Evolutionary conservation across 805 yeast species (phyloP), one percentile per base, ranked within the genome.

Genomic region (Candida takata): DNA sequence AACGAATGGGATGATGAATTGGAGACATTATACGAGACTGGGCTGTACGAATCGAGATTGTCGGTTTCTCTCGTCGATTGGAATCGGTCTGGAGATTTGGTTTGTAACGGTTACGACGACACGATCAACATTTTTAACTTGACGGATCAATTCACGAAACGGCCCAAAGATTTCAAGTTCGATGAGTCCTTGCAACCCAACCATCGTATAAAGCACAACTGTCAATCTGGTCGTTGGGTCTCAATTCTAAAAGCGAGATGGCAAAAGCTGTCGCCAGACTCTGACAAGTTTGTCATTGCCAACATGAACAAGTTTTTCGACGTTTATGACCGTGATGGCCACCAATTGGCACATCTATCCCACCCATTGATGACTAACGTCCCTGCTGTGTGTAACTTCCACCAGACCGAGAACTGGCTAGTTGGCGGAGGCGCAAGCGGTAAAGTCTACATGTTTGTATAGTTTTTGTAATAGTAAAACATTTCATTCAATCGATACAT

Each of bases 201-300:
- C 20, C 69, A 74, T 19, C 74, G 75, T 8, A 66, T 90, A 33
- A 74, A 73, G 37, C 98, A 92, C 55, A 92, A 92, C 52, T 92
- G 98, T 61, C 95, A 90, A 58, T 83, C 96, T 0, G 98, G 98
- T 0, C 68, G 95, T 45, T 90, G 98, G 98, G 95, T 92, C 0
- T 79, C 95, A 1, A 90, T 90, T 31, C 62, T 90, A 38, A 86
- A 90, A 49, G 78, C 96, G 0, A 72, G 77, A 51, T 90, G 97
- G 94, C 97, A 92, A 42, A 57, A 60, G 3, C 61, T 69, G 23
- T 94, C 95, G 0, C 53, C 47, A 6, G 95, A 86, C 52, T 66
- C 73, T 21, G 83, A 87, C 44, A 87, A 90, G 51, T 86, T 92
- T 58, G 84, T 81, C 13, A 90, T 90, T 48, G 97, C 84, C 10